These are phyloP conservation scores for Aquilaria yunnanensis DNA, from an alignment of 345 rosid species.

Conservation along the genomic window DNA sequence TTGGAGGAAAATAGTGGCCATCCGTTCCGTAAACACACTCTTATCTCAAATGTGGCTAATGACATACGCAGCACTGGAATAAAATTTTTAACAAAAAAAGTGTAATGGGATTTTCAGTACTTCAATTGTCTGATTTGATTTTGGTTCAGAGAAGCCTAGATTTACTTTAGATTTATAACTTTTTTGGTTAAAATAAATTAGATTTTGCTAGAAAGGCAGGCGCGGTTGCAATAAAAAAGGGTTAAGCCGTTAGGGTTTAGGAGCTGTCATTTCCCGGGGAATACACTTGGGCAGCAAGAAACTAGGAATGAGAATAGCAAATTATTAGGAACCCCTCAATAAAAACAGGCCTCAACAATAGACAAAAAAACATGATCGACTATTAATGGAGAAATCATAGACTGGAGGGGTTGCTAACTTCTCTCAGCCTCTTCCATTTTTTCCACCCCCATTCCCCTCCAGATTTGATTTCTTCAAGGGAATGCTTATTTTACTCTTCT, in stretches of 20 bases:
- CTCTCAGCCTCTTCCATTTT: neutral
- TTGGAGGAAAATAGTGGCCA: too few species aligned
- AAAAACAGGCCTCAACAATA: neutral
- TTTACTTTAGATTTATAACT: too few species aligned
- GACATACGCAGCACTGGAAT: too few species aligned
- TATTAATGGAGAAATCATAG: conserved; percentile 25
- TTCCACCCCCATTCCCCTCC: conserved; percentile 18
- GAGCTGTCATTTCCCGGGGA: neutral
- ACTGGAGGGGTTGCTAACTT: conserved; percentile 15
- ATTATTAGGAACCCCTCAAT: neutral
- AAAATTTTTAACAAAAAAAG: too few species aligned
- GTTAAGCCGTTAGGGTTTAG: neutral
- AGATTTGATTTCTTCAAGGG: conserved; percentile 29
- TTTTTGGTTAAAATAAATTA: too few species aligned
- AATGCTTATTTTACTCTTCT: conserved; percentile 16
- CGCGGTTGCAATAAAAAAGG: neutral
- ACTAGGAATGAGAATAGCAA: conserved; percentile 7
- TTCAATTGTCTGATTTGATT: too few species aligned
- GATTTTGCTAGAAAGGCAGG: too few species aligned
- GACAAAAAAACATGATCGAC: conserved; percentile 17
- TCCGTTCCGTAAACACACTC: too few species aligned
- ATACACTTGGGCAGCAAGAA: neutral
- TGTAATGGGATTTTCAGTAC: too few species aligned
- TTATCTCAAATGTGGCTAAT: too few species aligned
- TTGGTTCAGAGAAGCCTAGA: too few species aligned